Evolutionary conservation across 148 eudicot genomes (phyloP), one percentile per base, ranked within the genome.

Genomic region (Diospyros kaki): DNA sequence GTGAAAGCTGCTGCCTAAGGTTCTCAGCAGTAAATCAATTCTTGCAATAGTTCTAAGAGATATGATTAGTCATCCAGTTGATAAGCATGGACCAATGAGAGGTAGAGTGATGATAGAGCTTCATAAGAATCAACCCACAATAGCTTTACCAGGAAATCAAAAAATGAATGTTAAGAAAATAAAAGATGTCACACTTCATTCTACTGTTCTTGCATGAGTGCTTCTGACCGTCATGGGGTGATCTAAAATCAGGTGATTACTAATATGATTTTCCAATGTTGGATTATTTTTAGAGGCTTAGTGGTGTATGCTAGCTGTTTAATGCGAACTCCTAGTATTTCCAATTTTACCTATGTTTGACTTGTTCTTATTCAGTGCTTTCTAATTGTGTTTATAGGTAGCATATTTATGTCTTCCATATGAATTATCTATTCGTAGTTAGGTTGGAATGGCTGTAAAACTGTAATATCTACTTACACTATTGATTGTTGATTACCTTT

Each of bases 401-500:
- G 17, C 71, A 2, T 13, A 48, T 38, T 5, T 17, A 68, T 43
- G 1, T 50, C 4, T 50, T 68, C 56, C 51, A 4, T 17, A 50
- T 68, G 58, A 68, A 68, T 68, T 68, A 18, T 51, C 41, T 28
- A 18, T 68, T 18, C 44, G 9, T 48, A 42, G 28, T 68, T 9
- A 15, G 56, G 17, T 46, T 18, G 3, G 7, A 9, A 67, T 38
- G 18, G 38, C 9, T 66, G 15, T 56, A 6, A 39, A 0, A 46
- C 58, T 61, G n/a, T 2, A 45, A 73, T 60, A 17, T 38, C 41
- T 59, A 28, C 67, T 61, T 45, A 14, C 7, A 10, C 43, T 40
- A 41, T 54, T 40, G 45, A 18, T 64, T 77, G 15, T 44, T 77
- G 46, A 61, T 62, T 67, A 51, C 43, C 78, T 58, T 68, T 73